Evolutionary conservation across 2,329 filamentous ascomycete species (phyloP), one percentile per base, ranked within the genome.

Genomic region (Westerdykella ornata): DNA sequence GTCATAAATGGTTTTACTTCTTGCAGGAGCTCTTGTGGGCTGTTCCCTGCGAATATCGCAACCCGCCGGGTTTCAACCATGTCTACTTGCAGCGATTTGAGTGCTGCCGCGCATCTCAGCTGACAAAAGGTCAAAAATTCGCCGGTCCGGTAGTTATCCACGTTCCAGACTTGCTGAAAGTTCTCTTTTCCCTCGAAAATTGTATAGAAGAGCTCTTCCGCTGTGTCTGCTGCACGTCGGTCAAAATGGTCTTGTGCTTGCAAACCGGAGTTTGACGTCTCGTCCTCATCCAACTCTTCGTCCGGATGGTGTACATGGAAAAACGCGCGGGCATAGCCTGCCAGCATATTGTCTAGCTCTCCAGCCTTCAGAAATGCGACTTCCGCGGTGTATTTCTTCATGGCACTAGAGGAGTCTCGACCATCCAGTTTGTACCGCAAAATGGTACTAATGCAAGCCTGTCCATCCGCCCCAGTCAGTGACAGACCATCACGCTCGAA

Each of bases 211-310:
- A 56, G 16, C 8, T 56, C 48, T 40, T 51, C 41, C 0, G 55
- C 55, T 3, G 55, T 57, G 2, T 56, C 42, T 16, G 54, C 53
- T 3, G 17, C 34, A 1, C 42, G 37, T 1, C 38, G 13, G 26
- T 58, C 54, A 5, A 42, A n/a, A n/a, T n/a, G n/a, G n/a, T n/a
- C 13, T 52, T 45, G 30, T 56, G 52, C 18, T 53, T 42, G 0
- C 22, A 17, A 14, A 18, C 9, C 1, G 34, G 30, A 14, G 33
- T 42, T 3, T 31, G 39, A 35, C 6, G 44, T 46, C 13, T 58
- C 48, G 12, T 57, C 52, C 1, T 56, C 52, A 1, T 49, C 51
- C 14, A 48, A 44, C 5, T 46, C 48, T 0, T 40, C 29, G 4
- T 39, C 47, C 8, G 30, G 9, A n/a, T 54, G 42, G 18, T 55